phyloP scores from a whole-genome alignment of 257 asterid species.

The Solanum rostratum region DNA sequence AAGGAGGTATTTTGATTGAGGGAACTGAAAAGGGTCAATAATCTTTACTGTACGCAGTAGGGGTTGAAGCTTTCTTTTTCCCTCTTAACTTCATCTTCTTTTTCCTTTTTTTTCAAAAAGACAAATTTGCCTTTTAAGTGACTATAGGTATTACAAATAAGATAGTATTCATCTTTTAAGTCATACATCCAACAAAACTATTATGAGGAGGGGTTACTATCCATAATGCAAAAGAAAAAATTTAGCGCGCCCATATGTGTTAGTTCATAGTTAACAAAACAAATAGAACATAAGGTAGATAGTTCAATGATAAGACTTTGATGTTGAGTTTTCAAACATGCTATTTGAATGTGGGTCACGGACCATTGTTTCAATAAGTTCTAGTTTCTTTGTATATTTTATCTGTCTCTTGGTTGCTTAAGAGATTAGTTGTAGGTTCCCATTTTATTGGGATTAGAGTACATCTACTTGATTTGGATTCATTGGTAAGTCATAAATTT shows the following conservation, averaged over 20 bases:
- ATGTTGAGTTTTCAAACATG: not conserved
- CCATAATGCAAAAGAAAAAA: too few species aligned
- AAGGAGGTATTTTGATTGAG: too few species aligned
- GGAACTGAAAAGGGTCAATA: too few species aligned
- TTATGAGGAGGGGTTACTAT: too few species aligned
- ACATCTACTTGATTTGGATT: constrained; percentile 4
- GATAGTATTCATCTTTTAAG: too few species aligned
- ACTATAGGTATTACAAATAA: too few species aligned
- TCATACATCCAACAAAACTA: too few species aligned
- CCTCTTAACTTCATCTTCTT: too few species aligned
- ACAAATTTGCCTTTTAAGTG: too few species aligned
- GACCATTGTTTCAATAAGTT: not conserved
- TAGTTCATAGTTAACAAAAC: not conserved
- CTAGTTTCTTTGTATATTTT: constrained; percentile 33
- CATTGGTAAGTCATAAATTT: not conserved
- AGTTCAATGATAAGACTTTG: not conserved
- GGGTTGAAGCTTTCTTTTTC: too few species aligned
- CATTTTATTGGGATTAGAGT: constrained; percentile 9
- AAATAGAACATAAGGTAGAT: not conserved
- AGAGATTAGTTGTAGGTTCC: constrained; percentile 13
- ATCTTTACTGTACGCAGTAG: too few species aligned
- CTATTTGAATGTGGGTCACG: not conserved
- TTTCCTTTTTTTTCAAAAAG: too few species aligned
- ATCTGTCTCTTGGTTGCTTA: constrained; percentile 60
- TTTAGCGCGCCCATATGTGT: not conserved